Evolutionary conservation across 495 filamentous ascomycete species (phyloP), one percentile per base, ranked within the genome.

Genomic region (Podospora tetraspora): DNA sequence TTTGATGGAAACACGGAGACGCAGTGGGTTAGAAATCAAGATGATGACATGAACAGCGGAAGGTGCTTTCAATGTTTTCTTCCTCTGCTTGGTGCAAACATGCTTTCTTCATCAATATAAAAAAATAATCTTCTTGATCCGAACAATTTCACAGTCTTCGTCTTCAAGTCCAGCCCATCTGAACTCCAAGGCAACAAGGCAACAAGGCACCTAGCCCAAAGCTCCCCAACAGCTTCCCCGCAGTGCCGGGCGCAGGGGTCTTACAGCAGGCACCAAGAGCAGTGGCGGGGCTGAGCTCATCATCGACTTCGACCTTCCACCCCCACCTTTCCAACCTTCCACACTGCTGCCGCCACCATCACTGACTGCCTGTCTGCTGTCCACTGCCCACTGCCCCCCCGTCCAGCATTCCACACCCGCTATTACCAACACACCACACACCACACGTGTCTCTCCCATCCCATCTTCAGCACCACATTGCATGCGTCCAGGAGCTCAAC

Each of bases 261-360:
- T 11, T n/a, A 16, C 34, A 43, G 29, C 34, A 52, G 23, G 24
- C 25, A 62, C 11, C 11, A 34, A 0, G 32, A 34, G 56, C 61
- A 30, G 52, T 57, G 59, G 68, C 57, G 34, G 57, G 68, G 68
- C 68, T 69, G 68, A 69, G 66, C 62, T 65, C 59, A 63, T 57
- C 30, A n/a, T 24, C 59, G 24, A 67, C 65, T 43, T 64, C 23
- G 24, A 57, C 58, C 65, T 60, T 64, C 62, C 67, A 22, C 43
- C 21, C 52, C 22, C 63, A 43, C 62, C 34, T 57, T 37, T 19
- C 43, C 34, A 23, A 27, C 34, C 34, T 25, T 25, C 25, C 25
- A 25, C n/a, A n/a, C n/a, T n/a, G n/a, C 25, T 25, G 25, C 32
- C 32, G 6, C 22, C 43, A 52, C n/a, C n/a, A n/a, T n/a, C n/a